A percentile compares a stretch with the other conserved stretches of the same genome.
Conservation (phyloP, 1,139 yeast species). For the Pichia sp. region DNA sequence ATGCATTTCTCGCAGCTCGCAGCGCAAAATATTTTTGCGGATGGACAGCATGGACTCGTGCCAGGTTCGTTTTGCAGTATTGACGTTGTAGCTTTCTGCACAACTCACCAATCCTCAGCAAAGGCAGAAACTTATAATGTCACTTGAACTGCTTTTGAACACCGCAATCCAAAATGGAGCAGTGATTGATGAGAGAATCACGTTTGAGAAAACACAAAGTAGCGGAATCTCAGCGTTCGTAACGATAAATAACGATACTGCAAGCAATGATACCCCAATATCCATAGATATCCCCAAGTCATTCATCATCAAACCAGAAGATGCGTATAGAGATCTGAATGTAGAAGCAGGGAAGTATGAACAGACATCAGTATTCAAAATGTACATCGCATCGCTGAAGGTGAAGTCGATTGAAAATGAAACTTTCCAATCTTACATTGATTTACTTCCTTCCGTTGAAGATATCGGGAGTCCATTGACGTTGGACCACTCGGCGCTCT, state of each 20-base stretch:
- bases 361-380: slow-evolving; percentile 14
- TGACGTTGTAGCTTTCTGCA: too few species aligned
- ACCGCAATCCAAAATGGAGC: slow-evolving; percentile 17
- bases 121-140: too few species aligned
- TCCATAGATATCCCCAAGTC: slow-evolving; percentile 14
- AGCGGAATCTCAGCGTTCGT: slow-evolving; percentile 16
- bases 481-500: slow-evolving; percentile 46
- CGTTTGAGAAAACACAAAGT: slow-evolving; percentile 11
- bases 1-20: too few species aligned
- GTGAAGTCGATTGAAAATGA: background rate
- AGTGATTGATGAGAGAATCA: slow-evolving; percentile 13
- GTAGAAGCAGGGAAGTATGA: slow-evolving; percentile 2
- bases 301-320: slow-evolving; percentile 18
- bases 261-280: background rate
- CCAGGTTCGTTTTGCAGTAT: too few species aligned
- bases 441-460: slow-evolving; percentile 45
- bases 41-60: too few species aligned
- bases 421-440: slow-evolving; percentile 42
- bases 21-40: too few species aligned
- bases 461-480: slow-evolving; percentile 56
- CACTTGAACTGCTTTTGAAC: slow-evolving; percentile 12
- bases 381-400: slow-evolving; percentile 15
- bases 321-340: slow-evolving; percentile 15
- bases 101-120: too few species aligned
- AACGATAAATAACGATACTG: background rate